Base-by-base conservation (phyloP, 139 green algal species). In the Edaphochlamys debaryana region DNA sequence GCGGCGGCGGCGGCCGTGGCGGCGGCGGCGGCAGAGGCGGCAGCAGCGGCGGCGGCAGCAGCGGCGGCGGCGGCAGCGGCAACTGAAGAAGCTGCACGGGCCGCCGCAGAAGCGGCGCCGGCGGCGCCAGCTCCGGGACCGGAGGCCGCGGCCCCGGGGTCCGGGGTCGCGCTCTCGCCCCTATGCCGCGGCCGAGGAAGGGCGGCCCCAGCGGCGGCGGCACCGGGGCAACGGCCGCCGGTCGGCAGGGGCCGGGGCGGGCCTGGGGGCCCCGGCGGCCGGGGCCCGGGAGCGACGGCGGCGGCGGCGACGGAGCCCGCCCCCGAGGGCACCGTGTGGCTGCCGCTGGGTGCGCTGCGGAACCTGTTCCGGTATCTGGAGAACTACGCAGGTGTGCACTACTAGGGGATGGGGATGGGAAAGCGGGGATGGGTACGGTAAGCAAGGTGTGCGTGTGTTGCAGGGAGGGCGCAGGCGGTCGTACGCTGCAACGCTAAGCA, bases 371-470 rank as follows among this genome's bases (percentile, higher is more conserved):
- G 69, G 13, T 0, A 86, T 41, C 58, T 86, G 41, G 80, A 86
- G 37, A 86, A 86, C 58, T 86, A 86, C 48, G 80, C 56, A 36
- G 80, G 80, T 74, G 40, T n/a, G 75, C 4, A n/a, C n/a, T n/a
- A n/a, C n/a, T n/a, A n/a, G n/a, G n/a, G n/a, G n/a, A n/a, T n/a
- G 17, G 67, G 3, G 58, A 22, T 32, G 11, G 58, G 58, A n/a
- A n/a, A n/a, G n/a, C n/a, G n/a, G n/a, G n/a, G n/a, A n/a, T n/a
- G n/a, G n/a, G n/a, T n/a, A n/a, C n/a, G n/a, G n/a, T n/a, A n/a
- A n/a, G n/a, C n/a, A n/a, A n/a, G n/a, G n/a, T n/a, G n/a, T n/a
- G n/a, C n/a, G n/a, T n/a, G n/a, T n/a, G n/a, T n/a, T n/a, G n/a
- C n/a, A n/a, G n/a, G n/a, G n/a, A n/a, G n/a, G n/a, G n/a, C n/a